phyloP scores from a whole-genome alignment of 106 monocot species.

The Hemerocallis citrina region DNA sequence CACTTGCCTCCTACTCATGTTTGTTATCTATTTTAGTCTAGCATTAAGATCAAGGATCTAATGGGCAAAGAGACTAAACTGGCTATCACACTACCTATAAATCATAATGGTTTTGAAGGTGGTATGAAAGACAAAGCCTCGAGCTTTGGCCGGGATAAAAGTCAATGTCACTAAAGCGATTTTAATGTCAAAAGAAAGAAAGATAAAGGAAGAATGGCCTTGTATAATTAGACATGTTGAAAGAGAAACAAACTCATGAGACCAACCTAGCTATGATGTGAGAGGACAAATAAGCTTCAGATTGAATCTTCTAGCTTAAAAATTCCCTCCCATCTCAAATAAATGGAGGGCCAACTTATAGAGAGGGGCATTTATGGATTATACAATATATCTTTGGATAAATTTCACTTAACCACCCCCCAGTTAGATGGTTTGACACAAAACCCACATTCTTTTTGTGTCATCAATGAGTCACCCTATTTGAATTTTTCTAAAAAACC shows the following conservation, averaged over 20 bases:
- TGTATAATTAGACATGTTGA: conserved; percentile 15
- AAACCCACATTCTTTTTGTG: no score
- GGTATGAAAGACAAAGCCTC: conserved; percentile 24
- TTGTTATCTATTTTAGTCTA: conserved; percentile 3
- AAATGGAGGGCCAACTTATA: conserved; percentile 11
- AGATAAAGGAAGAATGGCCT: conserved; percentile 2
- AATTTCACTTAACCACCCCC: no score
- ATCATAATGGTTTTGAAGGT: conserved; percentile 6
- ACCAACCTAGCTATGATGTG: conserved; percentile 17
- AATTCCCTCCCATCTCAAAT: neutral
- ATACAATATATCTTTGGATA: no score
- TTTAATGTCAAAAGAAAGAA: conserved; percentile 13
- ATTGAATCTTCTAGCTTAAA: conserved; percentile 3
- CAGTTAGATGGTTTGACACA: no score
- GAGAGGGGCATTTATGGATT: conserved; percentile 1
- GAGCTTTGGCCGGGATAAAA: conserved; percentile 36
- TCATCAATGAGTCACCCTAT: no score
- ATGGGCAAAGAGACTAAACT: neutral
- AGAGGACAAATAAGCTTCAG: conserved; percentile 8
- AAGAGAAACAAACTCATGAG: conserved; percentile 35
- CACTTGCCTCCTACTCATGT: conserved; percentile 3
- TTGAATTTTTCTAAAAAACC: no score
- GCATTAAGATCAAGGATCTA: neutral
- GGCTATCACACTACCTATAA: neutral
- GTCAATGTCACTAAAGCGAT: conserved; percentile 36